phyloP scores from a whole-genome alignment of 148 eudicot species.

The Nepenthes gracilis region DNA sequence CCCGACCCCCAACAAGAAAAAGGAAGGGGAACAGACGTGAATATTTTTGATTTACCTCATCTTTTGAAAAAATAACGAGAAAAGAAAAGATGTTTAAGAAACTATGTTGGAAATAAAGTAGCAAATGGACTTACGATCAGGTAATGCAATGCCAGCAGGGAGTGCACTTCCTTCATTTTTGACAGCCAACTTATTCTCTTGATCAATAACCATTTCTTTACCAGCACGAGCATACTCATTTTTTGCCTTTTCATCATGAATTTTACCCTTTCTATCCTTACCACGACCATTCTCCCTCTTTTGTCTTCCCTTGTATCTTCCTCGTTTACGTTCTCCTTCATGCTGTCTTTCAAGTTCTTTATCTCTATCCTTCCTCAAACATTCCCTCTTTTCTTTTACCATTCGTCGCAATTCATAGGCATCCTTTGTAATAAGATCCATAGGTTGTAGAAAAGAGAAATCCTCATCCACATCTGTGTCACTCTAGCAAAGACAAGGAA shows the following conservation, averaged over 20 bases:
- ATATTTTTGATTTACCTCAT: neutral
- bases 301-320: conserved; percentile 31
- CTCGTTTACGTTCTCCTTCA: conserved; percentile 40
- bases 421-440: conserved; percentile 79
- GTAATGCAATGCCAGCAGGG: conserved; percentile 3
- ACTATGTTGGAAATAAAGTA: neutral
- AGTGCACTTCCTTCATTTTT: conserved; percentile 23
- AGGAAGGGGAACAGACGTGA: no score
- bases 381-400: conserved; percentile 50
- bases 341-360: conserved; percentile 30
- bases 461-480: conserved; percentile 58
- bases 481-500: conserved; percentile 24
- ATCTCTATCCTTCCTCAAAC: conserved; percentile 27
- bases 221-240: conserved; percentile 11
- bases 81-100: neutral
- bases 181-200: conserved; percentile 17
- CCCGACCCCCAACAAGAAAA: no score
- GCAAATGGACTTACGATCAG: neutral
- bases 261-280: conserved; percentile 22
- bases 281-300: conserved; percentile 22
- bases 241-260: conserved; percentile 11
- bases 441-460: conserved; percentile 53
- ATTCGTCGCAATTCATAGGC: conserved; percentile 46
- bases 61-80: neutral
- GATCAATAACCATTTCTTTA: conserved; percentile 18